These are phyloP conservation scores for Mycena rebaudengoi DNA, from an alignment of 768 basidiomycete genomes.

Conservation along the genomic window DNA sequence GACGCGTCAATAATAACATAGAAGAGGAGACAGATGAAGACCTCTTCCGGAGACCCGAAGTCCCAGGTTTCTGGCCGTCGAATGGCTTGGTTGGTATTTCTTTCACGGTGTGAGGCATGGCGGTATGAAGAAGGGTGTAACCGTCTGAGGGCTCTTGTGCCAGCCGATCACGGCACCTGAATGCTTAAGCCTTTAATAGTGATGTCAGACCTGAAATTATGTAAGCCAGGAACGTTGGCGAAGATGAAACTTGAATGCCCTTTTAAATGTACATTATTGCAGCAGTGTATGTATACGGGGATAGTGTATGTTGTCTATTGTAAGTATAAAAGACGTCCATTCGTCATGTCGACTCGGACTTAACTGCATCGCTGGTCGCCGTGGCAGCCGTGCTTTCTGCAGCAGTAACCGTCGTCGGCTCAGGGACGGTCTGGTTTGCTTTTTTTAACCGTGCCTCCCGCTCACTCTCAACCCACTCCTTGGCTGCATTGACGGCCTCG, in stretches of 20 bases:
- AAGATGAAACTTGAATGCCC: no score
- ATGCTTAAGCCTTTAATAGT: not conserved
- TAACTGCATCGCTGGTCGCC: slow-evolving; percentile 2
- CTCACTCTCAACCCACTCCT: slow-evolving; percentile 54
- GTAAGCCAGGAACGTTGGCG: no score
- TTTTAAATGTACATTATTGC: no score
- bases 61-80: slow-evolving; percentile 97
- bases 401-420: not conserved
- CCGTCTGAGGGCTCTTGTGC: no score
- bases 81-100: slow-evolving; percentile 85
- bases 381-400: not conserved
- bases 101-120: slow-evolving; percentile 62
- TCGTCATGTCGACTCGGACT: not conserved
- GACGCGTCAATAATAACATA: slow-evolving; percentile 20
- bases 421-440: slow-evolving; percentile 3
- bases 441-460: slow-evolving; percentile 41
- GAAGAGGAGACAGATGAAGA: slow-evolving; percentile 35
- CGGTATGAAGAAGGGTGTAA: not conserved
- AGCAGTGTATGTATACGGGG: no score
- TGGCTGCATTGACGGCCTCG: slow-evolving; percentile 45
- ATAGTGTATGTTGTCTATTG: no score
- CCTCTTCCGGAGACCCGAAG: slow-evolving; percentile 97
- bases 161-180: not conserved
- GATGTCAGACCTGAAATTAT: slow-evolving; percentile 18
- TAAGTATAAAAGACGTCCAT: no score